These are phyloP conservation scores for Purpureocillium lavendulum DNA, from an alignment of 2,329 filamentous ascomycete genomes.

Conservation along the genomic window DNA sequence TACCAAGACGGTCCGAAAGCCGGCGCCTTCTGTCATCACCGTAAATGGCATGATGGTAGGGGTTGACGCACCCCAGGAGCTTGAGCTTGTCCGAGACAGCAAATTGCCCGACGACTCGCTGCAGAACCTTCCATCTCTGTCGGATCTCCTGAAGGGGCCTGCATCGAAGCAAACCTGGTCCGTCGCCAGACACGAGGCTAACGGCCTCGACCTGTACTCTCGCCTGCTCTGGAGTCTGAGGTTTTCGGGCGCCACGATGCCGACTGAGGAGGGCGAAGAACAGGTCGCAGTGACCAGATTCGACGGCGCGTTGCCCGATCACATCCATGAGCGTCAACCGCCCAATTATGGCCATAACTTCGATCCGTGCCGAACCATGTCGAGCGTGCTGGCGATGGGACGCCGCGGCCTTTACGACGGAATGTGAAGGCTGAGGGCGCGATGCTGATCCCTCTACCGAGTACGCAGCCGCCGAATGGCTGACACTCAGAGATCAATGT, in stretches of 20 bases:
- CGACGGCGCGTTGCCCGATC: constrained; percentile 11
- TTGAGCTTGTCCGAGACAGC: constrained; percentile 17
- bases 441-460: too few relatives aligned
- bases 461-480: too few relatives aligned
- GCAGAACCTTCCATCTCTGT: constrained; percentile 17
- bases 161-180: neutral
- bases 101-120: constrained; percentile 21
- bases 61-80: too few relatives aligned
- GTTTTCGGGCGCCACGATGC: neutral
- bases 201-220: constrained; percentile 13
- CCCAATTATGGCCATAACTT: too few relatives aligned
- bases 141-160: constrained; percentile 6
- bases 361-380: neutral
- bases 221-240: constrained; percentile 2
- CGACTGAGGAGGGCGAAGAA: neutral
- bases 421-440: too few relatives aligned
- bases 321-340: constrained; percentile 12
- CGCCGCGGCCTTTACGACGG: too few relatives aligned
- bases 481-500: too few relatives aligned
- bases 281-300: neutral
- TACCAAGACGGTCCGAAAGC: neutral
- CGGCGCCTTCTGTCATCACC: too few relatives aligned
- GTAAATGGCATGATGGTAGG: too few relatives aligned
- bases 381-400: neutral
- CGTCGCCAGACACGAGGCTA: constrained; percentile 4